Base-by-base conservation (phyloP, 2,329 filamentous ascomycete species). In the Microthyrium microscopicum region DNA sequence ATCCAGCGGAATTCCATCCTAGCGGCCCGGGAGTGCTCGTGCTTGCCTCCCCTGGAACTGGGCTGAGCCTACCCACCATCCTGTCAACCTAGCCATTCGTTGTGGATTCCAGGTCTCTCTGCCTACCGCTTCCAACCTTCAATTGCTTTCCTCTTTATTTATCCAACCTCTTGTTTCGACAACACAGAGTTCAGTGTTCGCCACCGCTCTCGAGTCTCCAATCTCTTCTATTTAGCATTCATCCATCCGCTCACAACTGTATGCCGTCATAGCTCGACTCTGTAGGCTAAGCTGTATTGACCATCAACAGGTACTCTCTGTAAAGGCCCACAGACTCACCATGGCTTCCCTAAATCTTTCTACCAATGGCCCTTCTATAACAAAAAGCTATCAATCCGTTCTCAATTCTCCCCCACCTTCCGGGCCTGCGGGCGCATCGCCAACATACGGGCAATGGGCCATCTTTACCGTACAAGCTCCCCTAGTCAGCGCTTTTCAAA, bases 391-490 rank as follows among this genome's bases (percentile, higher is more conserved):
- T 52, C 66, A 77, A 50, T 67, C 70, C 33, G 64, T 82, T 32
- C 62, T 81, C 48, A 70, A 77, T 52, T 60, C 69, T 34, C 55
- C 69, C 31, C 52, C 62, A 37, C 64, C 72, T 12, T 62, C 67
- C 39, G 68, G 68, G 11, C 50, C 64, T 29, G 62, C 67, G 37
- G 63, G 68, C 7, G 65, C 64, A 51, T 93, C 85, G 30, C 69
- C 81, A 25, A 93, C 84, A 30, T 81, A 80, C 50, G 84, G 72
- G 41, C 81, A 87, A 62, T 98, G 89, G 89, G 87, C 83, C 15
- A 64, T 98, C 40, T 93, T 91, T 60, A 80, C 81, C 5, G 89
- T 98, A 26, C 81, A 89, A 53, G 81, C 87, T 39, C 89, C 89
- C 35, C 70, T 98, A 26, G 69, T 83, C 52, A 95, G 79, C 60